Base-by-base conservation (phyloP, 1,139 yeast species). In the Taiozyma sp. region DNA sequence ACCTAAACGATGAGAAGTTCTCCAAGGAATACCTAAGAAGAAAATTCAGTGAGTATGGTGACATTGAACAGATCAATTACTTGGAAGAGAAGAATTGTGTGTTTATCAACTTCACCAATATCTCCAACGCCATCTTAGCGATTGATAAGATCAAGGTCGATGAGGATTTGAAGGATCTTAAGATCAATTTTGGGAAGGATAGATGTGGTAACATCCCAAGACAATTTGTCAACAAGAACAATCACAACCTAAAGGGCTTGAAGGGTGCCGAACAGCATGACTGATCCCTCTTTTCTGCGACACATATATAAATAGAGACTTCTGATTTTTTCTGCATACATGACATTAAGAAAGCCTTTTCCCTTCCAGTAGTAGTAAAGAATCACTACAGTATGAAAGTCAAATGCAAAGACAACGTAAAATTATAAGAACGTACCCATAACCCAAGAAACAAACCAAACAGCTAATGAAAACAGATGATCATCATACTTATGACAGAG, bases 21-120 rank as follows among this genome's bases (percentile, higher is more conserved):
- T 65, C 66, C 16, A 80, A 84, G 55, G 73, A 75, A 5, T 80
- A 81, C 57, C 74, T 92, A 58, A 78, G 96, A 59, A 74, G 76
- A 14, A 93, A 87, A 66, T 90, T 92, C 64, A 75, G 84, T 24
- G 84, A 82, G 58, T 91, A 80, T 71, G 99, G 99, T 42, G 96
- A 89, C 59, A 87, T 92, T 60, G 99, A 93, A 70, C 98, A 92
- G 70, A 88, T 93, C 64, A 92, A 93, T 66, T 88, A 84, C 63
- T 76, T 93, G 57, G 75, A 77, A 23, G 96, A 89, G 65, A 90
- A 87, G 58, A 84, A 85, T 56, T 92, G 98, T 73, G 97, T 96
- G 4, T 93, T 93, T 69, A 84, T 93, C 54, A 93, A 93, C 67
- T 93, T 90, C 65, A 87, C 95, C 44, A 87, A 89, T 66, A 89